Base-by-base conservation (phyloP, 2,329 filamentous ascomycete genomes). In the Diaporthe amygdali region DNA sequence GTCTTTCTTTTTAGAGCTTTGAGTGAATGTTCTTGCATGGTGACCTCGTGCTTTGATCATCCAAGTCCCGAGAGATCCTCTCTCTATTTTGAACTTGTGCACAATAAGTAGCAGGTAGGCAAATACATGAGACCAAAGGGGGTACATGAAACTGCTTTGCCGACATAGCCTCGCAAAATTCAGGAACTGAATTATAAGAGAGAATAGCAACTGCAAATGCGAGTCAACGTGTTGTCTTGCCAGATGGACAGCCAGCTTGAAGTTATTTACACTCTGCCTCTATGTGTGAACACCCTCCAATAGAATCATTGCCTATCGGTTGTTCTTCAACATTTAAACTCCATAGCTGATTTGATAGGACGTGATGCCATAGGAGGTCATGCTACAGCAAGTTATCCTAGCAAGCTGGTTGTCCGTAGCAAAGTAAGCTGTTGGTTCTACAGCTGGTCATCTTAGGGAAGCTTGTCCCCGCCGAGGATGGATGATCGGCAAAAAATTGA, bases 401-500 rank as follows among this genome's bases (percentile, higher is more conserved):
- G n/a, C n/a, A n/a, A n/a, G n/a, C n/a, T n/a, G n/a, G n/a, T n/a
- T n/a, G n/a, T n/a, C n/a, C n/a, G n/a, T n/a, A n/a, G n/a, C n/a
- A n/a, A n/a, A n/a, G n/a, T n/a, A n/a, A n/a, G n/a, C n/a, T n/a
- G n/a, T n/a, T n/a, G n/a, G n/a, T n/a, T n/a, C n/a, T n/a, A n/a
- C n/a, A n/a, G n/a, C n/a, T n/a, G n/a, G n/a, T n/a, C n/a, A n/a
- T n/a, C n/a, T n/a, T n/a, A n/a, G n/a, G n/a, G n/a, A n/a, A n/a
- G n/a, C n/a, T n/a, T n/a, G n/a, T n/a, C n/a, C 37, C 3, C 51
- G 56, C 25, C 56, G 39, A 63, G 56, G 27, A 37, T 47, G 56
- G 27, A 37, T 47, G 59, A 47, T 47, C 59, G 59, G 59, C 59
- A 63, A 25, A 63, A 63, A 47, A 32, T 32, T 47, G 59, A 63